Evolutionary conservation across 2,329 filamentous ascomycete species (phyloP).

Genomic region (Pseudocercospora vitis): DNA sequence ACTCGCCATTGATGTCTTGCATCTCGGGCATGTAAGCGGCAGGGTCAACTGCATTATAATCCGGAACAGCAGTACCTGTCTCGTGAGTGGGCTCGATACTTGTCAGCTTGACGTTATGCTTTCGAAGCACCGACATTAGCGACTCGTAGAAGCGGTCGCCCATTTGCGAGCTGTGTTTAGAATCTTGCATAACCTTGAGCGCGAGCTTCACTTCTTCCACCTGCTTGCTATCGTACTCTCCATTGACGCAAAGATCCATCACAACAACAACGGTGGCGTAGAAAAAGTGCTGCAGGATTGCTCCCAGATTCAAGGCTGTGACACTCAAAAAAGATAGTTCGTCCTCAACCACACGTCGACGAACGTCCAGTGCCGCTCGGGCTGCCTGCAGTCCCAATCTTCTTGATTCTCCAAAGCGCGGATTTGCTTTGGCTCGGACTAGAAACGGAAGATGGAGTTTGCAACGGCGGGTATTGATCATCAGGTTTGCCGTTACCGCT

Average conservation of each 20-base stretch:
- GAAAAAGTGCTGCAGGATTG: slow-evolving; percentile 31
- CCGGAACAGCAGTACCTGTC: neutral
- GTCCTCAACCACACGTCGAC: slow-evolving; percentile 13
- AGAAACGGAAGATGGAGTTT: slow-evolving; percentile 35
- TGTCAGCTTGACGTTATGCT: slow-evolving; percentile 29
- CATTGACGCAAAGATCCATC: slow-evolving; percentile 34
- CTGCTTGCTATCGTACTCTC: slow-evolving; percentile 13
- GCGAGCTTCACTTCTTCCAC: slow-evolving; percentile 26
- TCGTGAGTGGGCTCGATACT: slow-evolving; percentile 7
- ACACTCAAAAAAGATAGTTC: neutral
- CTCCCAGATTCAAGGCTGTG: slow-evolving; percentile 15
- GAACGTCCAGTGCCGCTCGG: slow-evolving; percentile 22
- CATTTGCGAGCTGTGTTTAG: slow-evolving; percentile 19
- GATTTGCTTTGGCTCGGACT: slow-evolving; percentile 24
- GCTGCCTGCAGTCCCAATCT: slow-evolving; percentile 27
- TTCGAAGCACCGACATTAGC: slow-evolving; percentile 28
- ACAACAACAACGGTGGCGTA: slow-evolving; percentile 31
- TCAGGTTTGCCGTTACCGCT: slow-evolving; percentile 25
- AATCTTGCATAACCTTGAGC: slow-evolving; percentile 29
- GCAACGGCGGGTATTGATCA: slow-evolving; percentile 28
- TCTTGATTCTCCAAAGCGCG: slow-evolving; percentile 25
- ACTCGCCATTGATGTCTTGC: slow-evolving; percentile 1
- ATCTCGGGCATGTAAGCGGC: neutral
- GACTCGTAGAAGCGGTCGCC: slow-evolving; percentile 28
- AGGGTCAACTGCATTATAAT: neutral